Evolutionary conservation across 2,329 filamentous ascomycete species (phyloP).

Genomic region (Triangularia verruculosa): DNA sequence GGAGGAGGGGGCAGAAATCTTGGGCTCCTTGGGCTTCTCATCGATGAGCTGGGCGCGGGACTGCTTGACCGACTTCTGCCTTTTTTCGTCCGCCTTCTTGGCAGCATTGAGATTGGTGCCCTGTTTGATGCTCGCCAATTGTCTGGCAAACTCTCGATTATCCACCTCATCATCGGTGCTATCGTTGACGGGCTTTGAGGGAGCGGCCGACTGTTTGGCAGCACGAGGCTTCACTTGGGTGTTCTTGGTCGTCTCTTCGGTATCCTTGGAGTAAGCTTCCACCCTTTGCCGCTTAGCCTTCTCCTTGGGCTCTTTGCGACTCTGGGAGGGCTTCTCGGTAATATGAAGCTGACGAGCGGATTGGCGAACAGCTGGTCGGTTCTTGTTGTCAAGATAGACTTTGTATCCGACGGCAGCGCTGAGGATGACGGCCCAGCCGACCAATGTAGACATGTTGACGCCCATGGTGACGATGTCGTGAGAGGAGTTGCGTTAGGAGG

Average conservation of each 20-base stretch:
- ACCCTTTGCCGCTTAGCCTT: conserved; percentile 39
- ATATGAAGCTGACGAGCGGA: conserved; percentile 29
- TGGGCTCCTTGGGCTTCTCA: conserved; percentile 41
- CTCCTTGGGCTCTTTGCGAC: conserved; percentile 36
- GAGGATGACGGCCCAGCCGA: conserved; percentile 34
- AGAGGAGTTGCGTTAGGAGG: background rate
- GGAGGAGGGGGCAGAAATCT: conserved; percentile 63
- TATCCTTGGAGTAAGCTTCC: conserved; percentile 34
- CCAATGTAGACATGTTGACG: conserved; percentile 34
- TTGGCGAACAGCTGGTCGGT: conserved; percentile 21
- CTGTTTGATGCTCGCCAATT: conserved; percentile 67
- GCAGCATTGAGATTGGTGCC: conserved; percentile 58
- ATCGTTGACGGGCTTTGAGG: conserved; percentile 32
- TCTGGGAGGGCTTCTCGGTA: conserved; percentile 35
- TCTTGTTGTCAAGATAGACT: conserved; percentile 26
- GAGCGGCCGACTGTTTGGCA: conserved; percentile 32
- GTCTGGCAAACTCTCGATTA: conserved; percentile 73
- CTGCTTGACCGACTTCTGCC: conserved; percentile 68
- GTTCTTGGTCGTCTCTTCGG: conserved; percentile 31
- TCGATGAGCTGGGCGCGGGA: conserved; percentile 55
- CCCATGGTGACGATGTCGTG: conserved; percentile 32
- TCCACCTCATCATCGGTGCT: conserved; percentile 60
- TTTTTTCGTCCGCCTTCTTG: conserved; percentile 58
- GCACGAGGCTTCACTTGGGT: conserved; percentile 38
- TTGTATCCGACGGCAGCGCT: conserved; percentile 26